These are phyloP conservation scores for Aspergillus novofumigatus DNA, from an alignment of 2,329 filamentous ascomycete species.

Conservation along the genomic window DNA sequence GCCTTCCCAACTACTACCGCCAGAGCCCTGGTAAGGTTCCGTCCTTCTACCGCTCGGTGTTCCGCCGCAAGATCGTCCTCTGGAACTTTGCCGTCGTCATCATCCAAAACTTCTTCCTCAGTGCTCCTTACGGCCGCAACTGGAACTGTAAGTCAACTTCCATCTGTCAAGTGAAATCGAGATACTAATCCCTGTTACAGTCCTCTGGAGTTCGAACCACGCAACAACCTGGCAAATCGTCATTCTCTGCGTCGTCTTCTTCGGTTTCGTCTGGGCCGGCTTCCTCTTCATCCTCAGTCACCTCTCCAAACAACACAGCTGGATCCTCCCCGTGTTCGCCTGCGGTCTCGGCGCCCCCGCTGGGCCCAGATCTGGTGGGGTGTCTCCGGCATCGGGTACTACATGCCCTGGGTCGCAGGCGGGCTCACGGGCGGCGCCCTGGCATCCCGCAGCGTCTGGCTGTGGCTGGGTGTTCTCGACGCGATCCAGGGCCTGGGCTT, in stretches of 20 bases:
- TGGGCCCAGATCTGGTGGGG: constrained; percentile 67
- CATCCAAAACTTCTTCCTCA: constrained; percentile 63
- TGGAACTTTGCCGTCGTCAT: constrained; percentile 63
- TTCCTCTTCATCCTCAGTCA: constrained; percentile 45
- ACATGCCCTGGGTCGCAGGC: constrained; percentile 57
- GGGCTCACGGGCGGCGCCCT: constrained; percentile 52
- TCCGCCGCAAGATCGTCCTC: constrained; percentile 59
- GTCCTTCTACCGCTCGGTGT: constrained; percentile 59
- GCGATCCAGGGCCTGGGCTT: constrained; percentile 62
- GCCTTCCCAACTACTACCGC: constrained; percentile 62
- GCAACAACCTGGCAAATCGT: constrained; percentile 54
- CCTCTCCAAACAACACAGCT: constrained; percentile 56
- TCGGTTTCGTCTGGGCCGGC: constrained; percentile 53
- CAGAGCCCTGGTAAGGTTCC: constrained; percentile 60
- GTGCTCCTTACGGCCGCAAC: constrained; percentile 61
- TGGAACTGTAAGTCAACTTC: constrained; percentile 49
- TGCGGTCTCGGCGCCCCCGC: constrained; percentile 58
- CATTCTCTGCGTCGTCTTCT: constrained; percentile 47
- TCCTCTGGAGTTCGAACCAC: constrained; percentile 55
- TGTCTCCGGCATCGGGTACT: constrained; percentile 55
- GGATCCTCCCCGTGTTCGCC: constrained; percentile 65
- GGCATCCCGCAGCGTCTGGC: constrained; percentile 55
- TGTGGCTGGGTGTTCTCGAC: constrained; percentile 64
- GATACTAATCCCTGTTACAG: constrained; percentile 9
- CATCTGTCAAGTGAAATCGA: not conserved